These are phyloP conservation scores for Penicillium sp. DNA, from an alignment of 2,329 filamentous ascomycete genomes.

Conservation along the genomic window DNA sequence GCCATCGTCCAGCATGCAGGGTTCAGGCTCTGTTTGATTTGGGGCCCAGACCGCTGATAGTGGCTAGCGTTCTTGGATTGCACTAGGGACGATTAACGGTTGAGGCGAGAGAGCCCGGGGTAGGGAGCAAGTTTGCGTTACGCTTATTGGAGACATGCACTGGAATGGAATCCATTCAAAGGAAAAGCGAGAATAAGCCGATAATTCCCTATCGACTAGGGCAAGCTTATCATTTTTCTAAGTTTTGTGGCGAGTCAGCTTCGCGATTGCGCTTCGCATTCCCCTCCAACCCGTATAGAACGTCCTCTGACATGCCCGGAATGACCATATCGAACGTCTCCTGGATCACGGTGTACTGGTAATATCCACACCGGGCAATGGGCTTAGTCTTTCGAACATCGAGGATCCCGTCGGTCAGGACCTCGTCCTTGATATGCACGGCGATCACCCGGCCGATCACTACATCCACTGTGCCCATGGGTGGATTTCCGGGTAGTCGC, in stretches of 20 bases:
- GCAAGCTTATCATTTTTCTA: background rate
- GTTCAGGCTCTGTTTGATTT: too few relatives aligned
- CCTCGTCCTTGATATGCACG: constrained; percentile 56
- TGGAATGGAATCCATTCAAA: background rate
- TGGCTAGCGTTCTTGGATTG: too few relatives aligned
- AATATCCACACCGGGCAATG: constrained; percentile 61
- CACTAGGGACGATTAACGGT: too few relatives aligned
- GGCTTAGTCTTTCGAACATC: constrained; percentile 58
- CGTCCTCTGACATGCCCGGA: constrained; percentile 38
- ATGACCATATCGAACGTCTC: constrained; percentile 60
- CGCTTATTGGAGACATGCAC: too few relatives aligned
- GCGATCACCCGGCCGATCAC: constrained; percentile 58
- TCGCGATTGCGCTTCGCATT: constrained; percentile 28
- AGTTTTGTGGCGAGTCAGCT: background rate
- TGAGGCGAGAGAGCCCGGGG: too few relatives aligned
- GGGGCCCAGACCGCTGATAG: too few relatives aligned
- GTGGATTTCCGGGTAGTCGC: constrained; percentile 55
- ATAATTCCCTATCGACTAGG: background rate
- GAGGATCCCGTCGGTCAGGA: constrained; percentile 54
- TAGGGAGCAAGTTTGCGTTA: too few relatives aligned
- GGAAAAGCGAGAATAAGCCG: background rate
- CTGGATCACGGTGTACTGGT: constrained; percentile 56
- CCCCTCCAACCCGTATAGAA: constrained; percentile 41
- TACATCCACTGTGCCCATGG: constrained; percentile 57
- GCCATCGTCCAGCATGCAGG: too few relatives aligned